phyloP scores from a whole-genome alignment of 805 yeast species.

The Candida multigemmis region DNA sequence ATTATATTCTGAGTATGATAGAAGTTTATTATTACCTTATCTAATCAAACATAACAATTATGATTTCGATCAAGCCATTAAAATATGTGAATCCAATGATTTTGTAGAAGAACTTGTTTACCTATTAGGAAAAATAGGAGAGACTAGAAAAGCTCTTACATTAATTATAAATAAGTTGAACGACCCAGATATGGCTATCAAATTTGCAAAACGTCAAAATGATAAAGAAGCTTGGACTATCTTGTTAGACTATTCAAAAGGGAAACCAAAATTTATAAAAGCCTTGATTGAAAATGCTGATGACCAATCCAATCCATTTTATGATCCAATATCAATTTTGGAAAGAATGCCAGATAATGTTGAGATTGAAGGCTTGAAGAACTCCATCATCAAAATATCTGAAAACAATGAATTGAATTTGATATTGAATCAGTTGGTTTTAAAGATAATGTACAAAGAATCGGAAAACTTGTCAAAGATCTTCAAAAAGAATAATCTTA shows the following conservation, averaged over 20 bases:
- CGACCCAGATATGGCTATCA: constrained; percentile 75
- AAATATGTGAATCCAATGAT: constrained; percentile 45
- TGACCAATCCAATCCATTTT: constrained; percentile 31
- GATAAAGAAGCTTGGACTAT: constrained; percentile 79
- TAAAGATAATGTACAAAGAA: constrained; percentile 21
- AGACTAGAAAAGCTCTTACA: constrained; percentile 62
- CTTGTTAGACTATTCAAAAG: constrained; percentile 59
- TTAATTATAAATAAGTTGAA: constrained; percentile 69
- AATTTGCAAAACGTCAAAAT: constrained; percentile 59
- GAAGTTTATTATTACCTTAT: constrained; percentile 47
- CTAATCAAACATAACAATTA: constrained; percentile 51
- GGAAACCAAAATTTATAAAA: constrained; percentile 67
- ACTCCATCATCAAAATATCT: constrained; percentile 52
- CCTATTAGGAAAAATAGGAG: constrained; percentile 75
- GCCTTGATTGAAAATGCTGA: constrained; percentile 66
- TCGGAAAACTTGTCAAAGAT: constrained; percentile 16
- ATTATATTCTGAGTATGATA: constrained; percentile 57
- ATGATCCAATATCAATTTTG: constrained; percentile 63
- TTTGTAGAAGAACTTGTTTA: constrained; percentile 69
- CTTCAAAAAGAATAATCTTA: constrained; percentile 12
- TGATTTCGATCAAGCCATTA: constrained; percentile 63
- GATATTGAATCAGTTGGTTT: constrained; percentile 46
- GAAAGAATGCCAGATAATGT: constrained; percentile 53
- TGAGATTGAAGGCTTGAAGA: constrained; percentile 56
- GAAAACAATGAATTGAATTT: constrained; percentile 49